Conservation (phyloP, 768 basidiomycete species). For the Tulasnella sp. region DNA sequence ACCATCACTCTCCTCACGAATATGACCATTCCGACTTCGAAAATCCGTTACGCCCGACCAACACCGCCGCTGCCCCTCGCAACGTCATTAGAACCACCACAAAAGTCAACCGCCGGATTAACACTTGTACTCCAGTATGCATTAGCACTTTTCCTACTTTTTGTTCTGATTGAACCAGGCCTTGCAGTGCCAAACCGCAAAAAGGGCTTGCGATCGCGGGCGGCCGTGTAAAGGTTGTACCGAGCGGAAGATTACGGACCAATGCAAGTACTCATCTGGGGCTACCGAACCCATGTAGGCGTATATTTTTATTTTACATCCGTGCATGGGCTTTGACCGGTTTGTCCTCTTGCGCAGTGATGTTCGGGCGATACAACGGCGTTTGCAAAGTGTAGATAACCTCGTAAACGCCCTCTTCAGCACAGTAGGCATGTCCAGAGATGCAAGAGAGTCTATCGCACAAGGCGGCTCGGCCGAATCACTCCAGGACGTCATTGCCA, state of each 20-base stretch:
- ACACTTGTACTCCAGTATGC: no score
- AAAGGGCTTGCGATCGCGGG: not conserved
- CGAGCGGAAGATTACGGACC: not conserved
- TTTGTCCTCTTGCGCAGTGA: no score
- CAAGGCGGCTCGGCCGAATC: not conserved
- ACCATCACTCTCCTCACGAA: no score
- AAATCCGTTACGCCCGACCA: no score
- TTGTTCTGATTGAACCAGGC: no score
- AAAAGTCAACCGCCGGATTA: no score
- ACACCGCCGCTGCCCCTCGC: no score
- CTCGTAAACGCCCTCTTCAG: not conserved
- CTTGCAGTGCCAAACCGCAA: not conserved
- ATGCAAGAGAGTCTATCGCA: not conserved
- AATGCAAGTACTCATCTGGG: not conserved
- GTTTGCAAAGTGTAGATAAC: not conserved
- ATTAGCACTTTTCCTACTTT: no score
- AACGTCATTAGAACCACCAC: no score
- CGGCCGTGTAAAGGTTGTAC: not conserved
- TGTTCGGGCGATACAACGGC: not conserved
- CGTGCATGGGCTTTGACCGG: no score
- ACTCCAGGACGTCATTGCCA: not conserved
- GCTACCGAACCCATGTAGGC: not conserved
- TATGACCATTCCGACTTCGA: no score
- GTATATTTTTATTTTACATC: no score
- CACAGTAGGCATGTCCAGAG: not conserved